Conservation (phyloP, 495 filamentous ascomycete species). For the Ascobolus immersus region DNA sequence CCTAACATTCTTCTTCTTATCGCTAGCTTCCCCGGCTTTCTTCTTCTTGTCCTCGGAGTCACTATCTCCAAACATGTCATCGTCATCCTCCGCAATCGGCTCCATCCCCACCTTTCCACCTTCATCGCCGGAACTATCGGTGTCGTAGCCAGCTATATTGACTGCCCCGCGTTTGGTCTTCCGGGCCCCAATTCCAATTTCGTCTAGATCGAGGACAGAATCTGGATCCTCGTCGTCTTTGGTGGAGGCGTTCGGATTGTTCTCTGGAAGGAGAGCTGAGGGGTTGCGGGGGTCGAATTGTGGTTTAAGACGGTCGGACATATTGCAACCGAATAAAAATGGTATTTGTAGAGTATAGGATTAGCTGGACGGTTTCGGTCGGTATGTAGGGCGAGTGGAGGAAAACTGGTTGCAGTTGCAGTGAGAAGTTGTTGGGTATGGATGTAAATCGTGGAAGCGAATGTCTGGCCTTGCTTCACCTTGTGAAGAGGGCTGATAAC, state of each 20-base stretch:
- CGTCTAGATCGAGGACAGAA: conserved; percentile 63
- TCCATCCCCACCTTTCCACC: conserved; percentile 27
- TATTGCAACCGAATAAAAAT: no score
- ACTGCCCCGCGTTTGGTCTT: conserved; percentile 72
- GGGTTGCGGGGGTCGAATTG: conserved; percentile 92
- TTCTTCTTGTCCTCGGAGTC: conserved; percentile 25
- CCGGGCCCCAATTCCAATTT: conserved; percentile 57
- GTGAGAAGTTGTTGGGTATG: no score
- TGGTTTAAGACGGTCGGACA: no score
- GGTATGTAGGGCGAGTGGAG: no score
- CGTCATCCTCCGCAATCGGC: conserved; percentile 33
- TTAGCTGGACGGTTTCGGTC: no score
- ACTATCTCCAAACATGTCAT: conserved; percentile 82
- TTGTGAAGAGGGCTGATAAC: no score
- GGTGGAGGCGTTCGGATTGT: conserved; percentile 19
- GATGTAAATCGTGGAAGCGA: no score
- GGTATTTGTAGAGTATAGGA: no score
- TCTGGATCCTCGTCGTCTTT: conserved; percentile 27
- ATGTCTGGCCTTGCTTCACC: no score
- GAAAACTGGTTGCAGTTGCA: no score
- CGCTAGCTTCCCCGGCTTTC: conserved; percentile 20
- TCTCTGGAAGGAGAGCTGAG: conserved; percentile 53
- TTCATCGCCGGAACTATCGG: conserved; percentile 60
- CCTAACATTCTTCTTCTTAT: conserved; percentile 45
- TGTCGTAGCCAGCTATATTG: conserved; percentile 90